phyloP scores from a whole-genome alignment of 768 basidiomycete species.

The Auricularia cornea region DNA sequence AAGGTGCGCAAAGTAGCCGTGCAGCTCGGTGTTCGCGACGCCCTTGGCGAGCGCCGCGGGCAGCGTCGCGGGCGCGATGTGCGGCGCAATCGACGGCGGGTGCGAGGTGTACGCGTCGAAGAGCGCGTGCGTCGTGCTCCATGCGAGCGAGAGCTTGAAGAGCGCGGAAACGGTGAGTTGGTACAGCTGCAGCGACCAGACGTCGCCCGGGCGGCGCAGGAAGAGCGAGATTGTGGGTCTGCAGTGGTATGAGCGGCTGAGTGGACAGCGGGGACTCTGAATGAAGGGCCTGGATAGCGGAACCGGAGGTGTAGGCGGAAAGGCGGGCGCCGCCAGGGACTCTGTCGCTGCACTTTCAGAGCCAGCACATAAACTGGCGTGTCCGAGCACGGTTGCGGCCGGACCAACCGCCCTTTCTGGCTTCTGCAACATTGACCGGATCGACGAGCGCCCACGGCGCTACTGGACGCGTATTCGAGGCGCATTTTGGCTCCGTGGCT shows the following conservation, averaged over 20 bases:
- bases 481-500: no score
- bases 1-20: conserved; percentile 26
- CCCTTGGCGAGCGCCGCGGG: conserved; percentile 22
- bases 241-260: no score
- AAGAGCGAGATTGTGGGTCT: conserved; percentile 58
- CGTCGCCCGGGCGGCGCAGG: conserved; percentile 32
- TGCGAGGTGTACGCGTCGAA: conserved; percentile 55
- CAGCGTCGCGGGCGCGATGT: conserved; percentile 41
- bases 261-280: no score
- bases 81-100: conserved; percentile 56
- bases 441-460: no score
- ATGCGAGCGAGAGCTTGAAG: conserved; percentile 42
- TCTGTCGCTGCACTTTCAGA: no score
- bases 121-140: conserved; percentile 55
- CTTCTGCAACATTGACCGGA: no score
- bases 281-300: conserved; percentile 34
- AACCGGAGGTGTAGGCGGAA: no score
- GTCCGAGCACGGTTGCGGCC: no score
- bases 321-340: no score
- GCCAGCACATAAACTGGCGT: background rate
- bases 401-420: no score
- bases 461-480: no score
- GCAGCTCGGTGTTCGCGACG: background rate
- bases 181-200: conserved; percentile 42
- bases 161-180: background rate